Conservation (phyloP, 2,329 filamentous ascomycete genomes). For the Fusarium kyushuense region DNA sequence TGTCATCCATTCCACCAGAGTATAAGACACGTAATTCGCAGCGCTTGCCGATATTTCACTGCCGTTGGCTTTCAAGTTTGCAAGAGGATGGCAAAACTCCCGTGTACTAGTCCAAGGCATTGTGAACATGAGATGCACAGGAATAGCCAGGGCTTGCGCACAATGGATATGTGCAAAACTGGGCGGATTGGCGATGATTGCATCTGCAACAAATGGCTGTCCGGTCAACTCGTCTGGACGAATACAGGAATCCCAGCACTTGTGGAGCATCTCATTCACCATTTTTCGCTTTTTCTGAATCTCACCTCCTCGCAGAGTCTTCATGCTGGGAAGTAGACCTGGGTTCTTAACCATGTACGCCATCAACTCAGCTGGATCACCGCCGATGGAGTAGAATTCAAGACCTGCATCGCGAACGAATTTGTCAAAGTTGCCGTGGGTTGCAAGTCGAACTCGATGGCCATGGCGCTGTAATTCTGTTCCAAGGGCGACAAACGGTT, state of each 20-base stretch:
- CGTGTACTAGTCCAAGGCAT: slow-evolving; percentile 84
- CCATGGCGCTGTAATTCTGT: slow-evolving; percentile 27
- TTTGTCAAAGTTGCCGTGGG: slow-evolving; percentile 18
- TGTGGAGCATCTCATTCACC: slow-evolving; percentile 4
- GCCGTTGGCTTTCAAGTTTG: slow-evolving; percentile 71
- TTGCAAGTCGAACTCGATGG: slow-evolving; percentile 32
- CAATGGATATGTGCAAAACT: slow-evolving; percentile 63
- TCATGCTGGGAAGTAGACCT: not conserved
- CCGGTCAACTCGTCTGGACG: not conserved
- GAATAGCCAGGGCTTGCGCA: slow-evolving; percentile 58
- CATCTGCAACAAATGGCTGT: slow-evolving; percentile 52
- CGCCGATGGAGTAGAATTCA: slow-evolving; percentile 18
- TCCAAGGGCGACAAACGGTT: slow-evolving; percentile 25
- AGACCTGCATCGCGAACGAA: slow-evolving; percentile 11
- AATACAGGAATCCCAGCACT: not conserved
- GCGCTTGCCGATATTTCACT: slow-evolving; percentile 45
- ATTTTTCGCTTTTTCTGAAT: slow-evolving; percentile 1
- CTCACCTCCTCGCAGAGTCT: not conserved
- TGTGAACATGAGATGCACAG: slow-evolving; percentile 63
- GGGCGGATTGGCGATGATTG: slow-evolving; percentile 64
- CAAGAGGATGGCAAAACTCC: slow-evolving; percentile 78
- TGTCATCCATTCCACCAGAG: slow-evolving; percentile 79
- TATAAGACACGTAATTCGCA: slow-evolving; percentile 78
- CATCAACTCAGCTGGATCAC: slow-evolving; percentile 26
- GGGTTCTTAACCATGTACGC: slow-evolving; percentile 13